These are phyloP conservation scores for Cordyceps pruinosa DNA, from an alignment of 2,329 filamentous ascomycete genomes.

Conservation along the genomic window DNA sequence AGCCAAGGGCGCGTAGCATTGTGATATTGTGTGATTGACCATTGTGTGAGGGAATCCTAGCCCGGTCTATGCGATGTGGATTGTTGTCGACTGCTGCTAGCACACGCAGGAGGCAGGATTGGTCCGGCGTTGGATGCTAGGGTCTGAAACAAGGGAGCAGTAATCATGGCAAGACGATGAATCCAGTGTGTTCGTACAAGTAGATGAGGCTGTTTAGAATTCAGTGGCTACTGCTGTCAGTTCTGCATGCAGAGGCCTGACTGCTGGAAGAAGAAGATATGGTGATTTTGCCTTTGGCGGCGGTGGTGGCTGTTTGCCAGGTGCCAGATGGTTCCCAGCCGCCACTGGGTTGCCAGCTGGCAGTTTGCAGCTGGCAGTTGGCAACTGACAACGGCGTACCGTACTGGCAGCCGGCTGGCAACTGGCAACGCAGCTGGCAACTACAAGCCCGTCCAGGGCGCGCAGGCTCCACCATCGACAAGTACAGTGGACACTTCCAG, in stretches of 20 bases:
- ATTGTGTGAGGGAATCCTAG: too few species aligned
- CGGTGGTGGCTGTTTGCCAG: not conserved
- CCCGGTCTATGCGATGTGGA: not conserved
- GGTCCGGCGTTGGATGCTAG: not conserved
- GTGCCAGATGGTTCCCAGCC: too few species aligned
- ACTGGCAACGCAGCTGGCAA: not conserved
- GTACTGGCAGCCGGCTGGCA: not conserved
- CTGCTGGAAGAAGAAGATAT: too few species aligned
- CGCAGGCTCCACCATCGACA: constrained; percentile 3
- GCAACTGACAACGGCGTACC: too few species aligned
- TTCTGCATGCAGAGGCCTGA: not conserved
- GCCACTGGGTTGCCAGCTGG: not conserved
- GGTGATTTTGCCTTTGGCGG: not conserved
- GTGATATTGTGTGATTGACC: not conserved
- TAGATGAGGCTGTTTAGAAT: not conserved
- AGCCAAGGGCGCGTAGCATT: not conserved
- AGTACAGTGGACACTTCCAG: not conserved
- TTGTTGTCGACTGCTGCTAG: too few species aligned
- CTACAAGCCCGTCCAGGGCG: not conserved
- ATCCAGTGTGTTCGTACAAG: not conserved
- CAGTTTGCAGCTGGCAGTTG: not conserved
- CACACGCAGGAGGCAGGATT: too few species aligned
- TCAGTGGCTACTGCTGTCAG: not conserved
- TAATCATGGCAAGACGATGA: not conserved
- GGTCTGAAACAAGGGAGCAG: not conserved